Base-by-base conservation (phyloP, 2,329 filamentous ascomycete genomes). In the Amylocarpus encephaloides region DNA sequence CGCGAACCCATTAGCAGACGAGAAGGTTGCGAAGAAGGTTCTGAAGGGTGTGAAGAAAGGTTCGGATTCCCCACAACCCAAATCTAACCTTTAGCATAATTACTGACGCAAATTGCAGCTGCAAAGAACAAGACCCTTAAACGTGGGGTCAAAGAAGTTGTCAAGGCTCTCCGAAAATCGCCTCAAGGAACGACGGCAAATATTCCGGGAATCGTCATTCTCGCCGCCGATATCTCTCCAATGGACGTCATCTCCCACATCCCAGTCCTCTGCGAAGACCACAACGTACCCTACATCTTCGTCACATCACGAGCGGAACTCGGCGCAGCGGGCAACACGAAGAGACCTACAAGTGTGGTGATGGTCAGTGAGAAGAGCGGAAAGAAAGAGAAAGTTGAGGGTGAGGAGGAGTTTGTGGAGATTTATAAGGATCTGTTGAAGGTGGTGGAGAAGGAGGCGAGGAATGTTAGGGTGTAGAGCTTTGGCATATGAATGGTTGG, bases 191-290 rank as follows among this genome's bases (percentile, higher is more conserved):
- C 82, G n/a, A 78, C 82, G 53, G 78, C 42, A 38, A 41, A 35
- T 15, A 52, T 52, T 48, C 83, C 87, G 40, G 79, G 83, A 59
- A 79, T 98, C 60, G 89, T 96, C 64, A 77, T 98, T 68, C 88
- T 98, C 61, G 93, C 93, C 33, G 93, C 88, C 63, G 93, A 98
- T 72, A 97, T 98, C 75, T 95, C 88, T 47, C 93, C 93, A 59
- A 92, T 93, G 84, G 93, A 98, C 71, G 93, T 98, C 69, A 96
- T 98, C 74, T 93, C 88, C 53, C 93, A 98, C 74, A 88, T 98
- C 59, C 93, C 93, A 64, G 88, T 98, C 51, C 85, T 97, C 51
- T 97, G 93, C 79, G 93, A 98, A 75, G 92, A 97, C 73, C 91
- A 96, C 78, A 88, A 88, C 71, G 88, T 96, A 53, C 93, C 93